phyloP scores from a whole-genome alignment of 148 eudicot genomes.

The Tetragonia tetragonoides region DNA sequence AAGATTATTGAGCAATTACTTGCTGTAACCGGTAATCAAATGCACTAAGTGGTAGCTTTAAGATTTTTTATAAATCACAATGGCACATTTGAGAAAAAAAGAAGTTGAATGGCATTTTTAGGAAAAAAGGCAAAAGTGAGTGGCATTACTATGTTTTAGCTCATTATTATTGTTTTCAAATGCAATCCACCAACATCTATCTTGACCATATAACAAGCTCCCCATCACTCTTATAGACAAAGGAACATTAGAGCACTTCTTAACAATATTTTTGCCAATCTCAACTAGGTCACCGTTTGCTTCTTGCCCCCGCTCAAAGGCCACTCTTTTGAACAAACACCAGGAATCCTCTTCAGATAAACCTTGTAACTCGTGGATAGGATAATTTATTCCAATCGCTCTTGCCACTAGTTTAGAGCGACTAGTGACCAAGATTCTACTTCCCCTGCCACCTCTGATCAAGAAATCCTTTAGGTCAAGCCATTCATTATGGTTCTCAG shows the following conservation, averaged over 20 bases:
- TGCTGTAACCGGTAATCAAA: too few relatives aligned
- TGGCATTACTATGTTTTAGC: too few relatives aligned
- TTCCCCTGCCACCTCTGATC: background rate
- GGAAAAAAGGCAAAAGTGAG: too few relatives aligned
- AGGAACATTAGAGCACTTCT: conserved; percentile 22
- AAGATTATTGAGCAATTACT: too few relatives aligned
- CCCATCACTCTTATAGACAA: conserved; percentile 21
- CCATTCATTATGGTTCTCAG: background rate
- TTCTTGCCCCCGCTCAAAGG: background rate
- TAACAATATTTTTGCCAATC: conserved; percentile 21
- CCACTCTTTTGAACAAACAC: conserved; percentile 13
- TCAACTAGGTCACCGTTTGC: background rate
- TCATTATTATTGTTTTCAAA: conserved; percentile 9
- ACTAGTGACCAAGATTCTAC: conserved; percentile 1
- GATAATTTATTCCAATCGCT: conserved; percentile 1
- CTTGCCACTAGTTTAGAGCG: background rate
- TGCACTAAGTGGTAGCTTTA: too few relatives aligned
- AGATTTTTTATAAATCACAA: too few relatives aligned
- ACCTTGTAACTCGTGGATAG: background rate
- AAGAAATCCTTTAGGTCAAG: background rate
- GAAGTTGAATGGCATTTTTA: too few relatives aligned
- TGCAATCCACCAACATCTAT: conserved; percentile 6
- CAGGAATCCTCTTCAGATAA: conserved; percentile 13
- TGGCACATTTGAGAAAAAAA: too few relatives aligned
- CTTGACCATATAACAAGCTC: background rate